Base-by-base conservation (phyloP, 1,139 yeast genomes). In the Sugiyamaella novakii region DNA sequence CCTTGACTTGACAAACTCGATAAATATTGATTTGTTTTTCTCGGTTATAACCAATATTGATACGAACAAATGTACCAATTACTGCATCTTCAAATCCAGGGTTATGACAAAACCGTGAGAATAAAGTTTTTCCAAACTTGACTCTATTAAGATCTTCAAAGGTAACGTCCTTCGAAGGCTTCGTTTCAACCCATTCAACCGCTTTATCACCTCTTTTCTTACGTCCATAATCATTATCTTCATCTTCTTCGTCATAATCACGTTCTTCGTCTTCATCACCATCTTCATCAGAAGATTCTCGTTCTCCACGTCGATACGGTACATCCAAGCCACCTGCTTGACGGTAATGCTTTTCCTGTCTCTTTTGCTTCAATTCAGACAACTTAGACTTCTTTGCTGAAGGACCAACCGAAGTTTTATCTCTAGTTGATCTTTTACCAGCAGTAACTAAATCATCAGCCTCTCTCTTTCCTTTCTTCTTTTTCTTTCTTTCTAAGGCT, bases 351-450 rank as follows among this genome's bases (percentile, higher is more conserved):
- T 77, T 77, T 21, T 75, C 80, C 59, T 87, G 94, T 67, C 96
- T 80, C 65, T 87, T 94, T 66, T 83, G 87, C 63, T 86, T 85
- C 66, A 91, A 79, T 69, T 88, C 96, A 33, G 85, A 82, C 59
- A 91, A 76, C 62, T 85, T 84, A 50, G 84, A 78, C 14, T 75
- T 67, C 59, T 81, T 80, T 43, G 70, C 77, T 40, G 68, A 59
- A 1, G 66, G 57, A 6, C 62, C 53, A 38, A 54, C 57, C 59
- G 62, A 52, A 66, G 66, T 59, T 34, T 55, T 59, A 50, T 55
- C 70, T 46, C 62, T 49, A 22, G 59, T 57, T 15, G 62, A 54
- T 24, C 47, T 19, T 11, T 30, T 36, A 2, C 36, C 29, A 14
- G 47, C 36, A 7, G 27, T 15, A 8, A 11, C 31, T 8, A 25